Conservation (phyloP, 2,329 filamentous ascomycete genomes). For the Colletotrichum spinosum region DNA sequence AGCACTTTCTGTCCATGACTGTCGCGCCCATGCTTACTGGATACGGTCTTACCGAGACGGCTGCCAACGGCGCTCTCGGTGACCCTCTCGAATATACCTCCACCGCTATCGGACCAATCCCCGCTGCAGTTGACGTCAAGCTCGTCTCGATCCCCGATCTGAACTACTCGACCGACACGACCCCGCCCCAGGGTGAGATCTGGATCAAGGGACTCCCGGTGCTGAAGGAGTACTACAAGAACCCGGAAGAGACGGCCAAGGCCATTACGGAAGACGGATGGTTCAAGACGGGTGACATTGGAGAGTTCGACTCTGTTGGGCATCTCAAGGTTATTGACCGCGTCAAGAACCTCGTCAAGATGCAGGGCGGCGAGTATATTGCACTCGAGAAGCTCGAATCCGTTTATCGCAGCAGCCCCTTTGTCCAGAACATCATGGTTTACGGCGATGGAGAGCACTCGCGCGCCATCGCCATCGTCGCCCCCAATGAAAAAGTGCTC, state of each 20-base stretch:
- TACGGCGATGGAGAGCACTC: conserved; percentile 81
- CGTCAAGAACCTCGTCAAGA: conserved; percentile 99
- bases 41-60: conserved; percentile 95
- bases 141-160: conserved; percentile 90
- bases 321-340: conserved; percentile 91
- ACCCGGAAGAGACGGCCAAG: conserved; percentile 85
- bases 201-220: conserved; percentile 85
- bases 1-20: conserved; percentile 90
- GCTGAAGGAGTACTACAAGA: conserved; percentile 82
- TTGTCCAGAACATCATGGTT: conserved; percentile 88
- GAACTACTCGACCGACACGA: conserved; percentile 81
- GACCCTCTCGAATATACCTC: conserved; percentile 88
- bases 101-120: conserved; percentile 80
- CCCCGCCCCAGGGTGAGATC: conserved; percentile 90
- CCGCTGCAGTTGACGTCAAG: conserved; percentile 86
- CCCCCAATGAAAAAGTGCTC: conserved; percentile 73
- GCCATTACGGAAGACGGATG: conserved; percentile 86
- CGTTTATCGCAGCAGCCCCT: conserved; percentile 83
- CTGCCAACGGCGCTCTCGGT: conserved; percentile 83
- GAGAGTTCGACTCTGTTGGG: conserved; percentile 84
- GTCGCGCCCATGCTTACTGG: conserved; percentile 94
- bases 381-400: conserved; percentile 96
- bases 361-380: conserved; percentile 94
- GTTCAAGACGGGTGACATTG: conserved; percentile 98
- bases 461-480: conserved; percentile 85